Evolutionary conservation across 1,284 basidiomycete genomes (phyloP), one percentile per base, ranked within the genome.

Genomic region (Rhodotorula sp.): DNA sequence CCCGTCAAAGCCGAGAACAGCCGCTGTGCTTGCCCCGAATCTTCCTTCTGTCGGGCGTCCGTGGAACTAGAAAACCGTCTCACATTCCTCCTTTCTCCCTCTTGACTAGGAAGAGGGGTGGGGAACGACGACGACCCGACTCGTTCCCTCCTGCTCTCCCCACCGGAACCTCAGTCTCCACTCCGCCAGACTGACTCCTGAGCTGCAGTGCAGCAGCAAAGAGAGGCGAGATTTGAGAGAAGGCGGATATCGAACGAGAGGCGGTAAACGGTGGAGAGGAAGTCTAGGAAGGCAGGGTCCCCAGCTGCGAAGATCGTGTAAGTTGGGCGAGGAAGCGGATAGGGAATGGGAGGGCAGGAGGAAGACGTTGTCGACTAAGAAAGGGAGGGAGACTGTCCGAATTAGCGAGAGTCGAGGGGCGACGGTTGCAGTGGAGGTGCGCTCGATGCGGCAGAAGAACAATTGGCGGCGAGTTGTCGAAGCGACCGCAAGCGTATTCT

Each of bases 361-460:
- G 1, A 57, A 61, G 20, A 71, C 62, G 58, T 71, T 71, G 58
- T 71, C 69, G 19, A 67, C 64, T 11, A 67, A 48, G 30, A 71
- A 60, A 8, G 68, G 68, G 29, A 70, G 22, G 17, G 22, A 8
- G 32, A 67, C 55, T 1, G 20, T 62, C 7, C 54, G 36, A 19
- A 20, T 34, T 0, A 44, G 46, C 11, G 22, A 32, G 7, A 48
- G 44, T 6, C 24, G 20, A 5, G 24, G 24, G 3, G 60, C 6
- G 24, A 39, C 6, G 22, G 0, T n/a, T n/a, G n/a, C 32, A 19
- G n/a, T 52, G 5, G 59, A 27, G 10, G 22, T 9, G 1, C 4
- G 7, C 8, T 32, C 22, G 22, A 61, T 27, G 46, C 39, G 29
- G 61, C 61, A 71, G 57, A 56, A 36, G 27, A 10, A 39, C 2